Percentiles rank a stretch among this genome's conserved stretches.
Evolutionary conservation across 208 protist genomes (phyloP).

Genomic region (Endotrypanum monterogeii): DNA sequence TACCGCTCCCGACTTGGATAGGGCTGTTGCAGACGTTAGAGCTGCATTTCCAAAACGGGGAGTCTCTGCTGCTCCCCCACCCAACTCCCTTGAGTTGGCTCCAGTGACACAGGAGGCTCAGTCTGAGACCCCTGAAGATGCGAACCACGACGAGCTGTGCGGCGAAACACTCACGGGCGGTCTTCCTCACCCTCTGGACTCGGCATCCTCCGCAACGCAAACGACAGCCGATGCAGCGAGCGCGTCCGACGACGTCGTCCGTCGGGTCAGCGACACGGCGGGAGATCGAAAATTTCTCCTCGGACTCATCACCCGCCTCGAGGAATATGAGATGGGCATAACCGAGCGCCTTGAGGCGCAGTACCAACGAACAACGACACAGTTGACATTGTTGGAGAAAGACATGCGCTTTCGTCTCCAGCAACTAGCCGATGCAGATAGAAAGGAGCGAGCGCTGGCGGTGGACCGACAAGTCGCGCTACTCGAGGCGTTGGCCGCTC

Average conservation of each 20-base stretch:
- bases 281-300: slow-evolving; percentile 47
- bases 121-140: background rate
- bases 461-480: slow-evolving; percentile 25
- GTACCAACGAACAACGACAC: slow-evolving; percentile 50
- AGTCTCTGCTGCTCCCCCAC: background rate
- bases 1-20: background rate
- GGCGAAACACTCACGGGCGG: background rate
- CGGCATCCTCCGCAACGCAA: background rate
- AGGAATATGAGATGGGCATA: slow-evolving; percentile 53
- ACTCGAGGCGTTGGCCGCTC: slow-evolving; percentile 19
- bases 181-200: background rate
- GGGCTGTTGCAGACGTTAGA: background rate
- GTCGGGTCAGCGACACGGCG: slow-evolving; percentile 21
- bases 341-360: slow-evolving; percentile 57
- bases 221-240: background rate
- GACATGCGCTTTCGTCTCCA: slow-evolving; percentile 51
- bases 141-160: background rate
- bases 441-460: slow-evolving; percentile 21
- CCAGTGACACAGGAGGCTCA: background rate
- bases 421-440: slow-evolving; percentile 37
- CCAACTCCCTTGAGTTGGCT: background rate
- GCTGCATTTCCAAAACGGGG: background rate
- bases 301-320: slow-evolving; percentile 44
- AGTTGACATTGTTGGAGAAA: slow-evolving; percentile 40
- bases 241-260: slow-evolving; percentile 4